These are phyloP conservation scores for Pichia sp. DNA, from an alignment of 1,139 yeast genomes.

Conservation along the genomic window DNA sequence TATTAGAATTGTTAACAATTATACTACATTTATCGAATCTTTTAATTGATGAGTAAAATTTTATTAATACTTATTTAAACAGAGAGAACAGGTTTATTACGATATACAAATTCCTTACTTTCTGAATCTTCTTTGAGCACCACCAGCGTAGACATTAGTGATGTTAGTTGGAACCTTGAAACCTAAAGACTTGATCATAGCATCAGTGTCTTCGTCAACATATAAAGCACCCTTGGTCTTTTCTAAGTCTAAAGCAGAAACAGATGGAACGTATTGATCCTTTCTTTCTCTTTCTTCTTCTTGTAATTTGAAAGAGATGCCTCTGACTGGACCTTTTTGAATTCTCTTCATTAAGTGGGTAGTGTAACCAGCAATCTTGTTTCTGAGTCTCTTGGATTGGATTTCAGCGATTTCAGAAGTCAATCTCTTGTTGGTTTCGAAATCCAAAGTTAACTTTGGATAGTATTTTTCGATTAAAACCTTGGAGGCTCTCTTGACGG, in stretches of 20 bases:
- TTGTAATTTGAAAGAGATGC: conserved; percentile 99
- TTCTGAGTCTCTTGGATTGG: conserved; percentile 99
- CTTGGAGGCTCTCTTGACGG: conserved; percentile 99
- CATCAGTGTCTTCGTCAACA: conserved; percentile 98
- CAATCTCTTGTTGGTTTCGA: conserved; percentile 99
- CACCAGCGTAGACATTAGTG: conserved; percentile 88
- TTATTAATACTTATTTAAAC: conserved; percentile 11
- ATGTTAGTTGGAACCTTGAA: conserved; percentile 92
- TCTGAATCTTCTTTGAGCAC: conserved; percentile 92
- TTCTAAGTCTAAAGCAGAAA: conserved; percentile 98
- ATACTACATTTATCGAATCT: too few species aligned
- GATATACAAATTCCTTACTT: conserved; percentile 47
- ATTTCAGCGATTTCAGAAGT: conserved; percentile 97
- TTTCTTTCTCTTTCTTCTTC: conserved; percentile 99
- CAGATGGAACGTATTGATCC: conserved; percentile 99
- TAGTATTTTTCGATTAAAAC: conserved; percentile 99
- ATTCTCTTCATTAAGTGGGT: conserved; percentile 99
- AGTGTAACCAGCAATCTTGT: conserved; percentile 99
- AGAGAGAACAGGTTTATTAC: conserved; percentile 12
- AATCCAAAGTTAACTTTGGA: conserved; percentile 99
- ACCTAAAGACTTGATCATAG: conserved; percentile 92
- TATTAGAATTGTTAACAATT: too few species aligned
- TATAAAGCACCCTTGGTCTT: conserved; percentile 95
- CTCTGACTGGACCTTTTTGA: conserved; percentile 99
- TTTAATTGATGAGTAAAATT: conserved; percentile 5